These are phyloP conservation scores for Stropharia rugosoannulata DNA, from an alignment of 768 basidiomycete species.

Conservation along the genomic window DNA sequence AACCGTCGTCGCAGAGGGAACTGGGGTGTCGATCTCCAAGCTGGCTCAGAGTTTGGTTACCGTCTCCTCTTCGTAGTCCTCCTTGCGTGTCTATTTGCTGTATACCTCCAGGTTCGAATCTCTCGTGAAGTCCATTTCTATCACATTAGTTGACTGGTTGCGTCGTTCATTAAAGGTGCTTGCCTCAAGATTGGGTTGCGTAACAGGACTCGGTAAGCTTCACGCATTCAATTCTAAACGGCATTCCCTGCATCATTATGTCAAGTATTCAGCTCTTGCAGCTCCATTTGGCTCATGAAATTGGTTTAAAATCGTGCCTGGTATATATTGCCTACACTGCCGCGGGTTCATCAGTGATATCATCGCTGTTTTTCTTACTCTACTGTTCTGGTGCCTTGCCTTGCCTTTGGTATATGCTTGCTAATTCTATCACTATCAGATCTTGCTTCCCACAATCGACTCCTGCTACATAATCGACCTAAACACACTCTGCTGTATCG, in stretches of 20 bases:
- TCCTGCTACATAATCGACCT: constrained; percentile 64
- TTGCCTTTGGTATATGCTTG: not conserved
- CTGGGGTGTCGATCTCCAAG: constrained; percentile 89
- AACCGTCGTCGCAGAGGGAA: constrained; percentile 55
- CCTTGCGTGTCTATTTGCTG: constrained; percentile 78
- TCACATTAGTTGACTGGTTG: not conserved
- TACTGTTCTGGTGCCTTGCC: no score
- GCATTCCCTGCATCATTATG: no score
- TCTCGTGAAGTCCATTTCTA: constrained; percentile 1
- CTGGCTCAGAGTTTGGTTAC: constrained; percentile 85
- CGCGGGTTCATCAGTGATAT: no score
- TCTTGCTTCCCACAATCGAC: constrained; percentile 56
- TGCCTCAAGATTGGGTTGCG: constrained; percentile 78
- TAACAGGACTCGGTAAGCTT: constrained; percentile 71
- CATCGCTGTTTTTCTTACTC: no score
- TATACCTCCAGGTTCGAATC: constrained; percentile 68
- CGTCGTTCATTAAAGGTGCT: constrained; percentile 49
- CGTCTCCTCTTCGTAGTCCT: constrained; percentile 84
- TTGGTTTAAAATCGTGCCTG: no score
- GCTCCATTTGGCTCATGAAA: not conserved
- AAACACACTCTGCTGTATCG: constrained; percentile 55
- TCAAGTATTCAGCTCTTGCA: not conserved
- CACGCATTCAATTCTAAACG: not conserved
- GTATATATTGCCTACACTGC: no score
- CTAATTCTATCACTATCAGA: constrained; percentile 25